Conservation (phyloP, 2,329 filamentous ascomycete species). For the Neonectria magnoliae region DNA sequence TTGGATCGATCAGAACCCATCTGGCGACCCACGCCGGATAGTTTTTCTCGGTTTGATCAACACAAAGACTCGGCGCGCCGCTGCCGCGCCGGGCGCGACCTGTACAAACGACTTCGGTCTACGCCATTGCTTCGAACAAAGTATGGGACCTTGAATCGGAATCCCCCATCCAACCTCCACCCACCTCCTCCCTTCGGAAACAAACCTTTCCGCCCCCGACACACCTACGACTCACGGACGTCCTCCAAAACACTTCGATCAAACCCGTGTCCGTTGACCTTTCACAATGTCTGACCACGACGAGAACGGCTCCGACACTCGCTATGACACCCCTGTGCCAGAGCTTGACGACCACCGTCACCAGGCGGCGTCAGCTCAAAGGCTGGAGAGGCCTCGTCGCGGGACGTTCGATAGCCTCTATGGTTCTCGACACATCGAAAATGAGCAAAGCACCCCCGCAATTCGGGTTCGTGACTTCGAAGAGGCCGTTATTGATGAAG, state of each 20-base stretch:
- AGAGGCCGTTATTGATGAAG: constrained; percentile 79
- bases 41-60: constrained; percentile 43
- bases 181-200: constrained; percentile 24
- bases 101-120: constrained; percentile 35
- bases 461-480: constrained; percentile 81
- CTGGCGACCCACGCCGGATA: constrained; percentile 38
- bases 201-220: constrained; percentile 21
- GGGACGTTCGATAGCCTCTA: constrained; percentile 80
- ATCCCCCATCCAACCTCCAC: constrained; percentile 36
- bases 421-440: constrained; percentile 58
- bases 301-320: constrained; percentile 66
- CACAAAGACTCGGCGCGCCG: constrained; percentile 49
- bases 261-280: constrained; percentile 7
- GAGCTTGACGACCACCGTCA: constrained; percentile 89
- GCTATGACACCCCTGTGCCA: constrained; percentile 78
- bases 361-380: constrained; percentile 69
- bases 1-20: constrained; percentile 23
- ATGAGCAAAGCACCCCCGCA: constrained; percentile 49
- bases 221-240: constrained; percentile 20
- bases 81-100: constrained; percentile 49
- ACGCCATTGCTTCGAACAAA: constrained; percentile 35
- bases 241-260: constrained; percentile 10
- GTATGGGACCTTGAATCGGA: constrained; percentile 46
- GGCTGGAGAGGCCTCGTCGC: constrained; percentile 69
- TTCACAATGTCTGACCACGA: constrained; percentile 73